Conservation (phyloP, 2,329 filamentous ascomycete species). For the Raffaelea deltoideospora region DNA sequence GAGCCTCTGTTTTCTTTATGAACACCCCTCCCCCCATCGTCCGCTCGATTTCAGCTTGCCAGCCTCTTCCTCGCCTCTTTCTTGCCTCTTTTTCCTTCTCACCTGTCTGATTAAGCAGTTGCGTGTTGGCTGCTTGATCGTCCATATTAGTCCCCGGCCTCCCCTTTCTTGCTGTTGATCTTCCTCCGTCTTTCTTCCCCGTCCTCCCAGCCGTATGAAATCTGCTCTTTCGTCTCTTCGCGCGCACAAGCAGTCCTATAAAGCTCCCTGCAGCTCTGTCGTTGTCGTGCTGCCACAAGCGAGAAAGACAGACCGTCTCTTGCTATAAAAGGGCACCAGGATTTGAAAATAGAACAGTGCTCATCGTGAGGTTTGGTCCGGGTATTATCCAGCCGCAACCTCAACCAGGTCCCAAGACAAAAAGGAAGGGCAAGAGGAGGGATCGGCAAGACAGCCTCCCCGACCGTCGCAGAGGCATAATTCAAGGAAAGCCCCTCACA, state of each 20-base stretch:
- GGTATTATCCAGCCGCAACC: not conserved
- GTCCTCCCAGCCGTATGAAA: too few species aligned
- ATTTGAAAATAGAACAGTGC: not conserved
- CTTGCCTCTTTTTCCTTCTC: not conserved
- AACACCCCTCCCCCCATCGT: conserved; percentile 2
- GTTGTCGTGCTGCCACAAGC: too few species aligned
- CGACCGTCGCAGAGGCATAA: not conserved
- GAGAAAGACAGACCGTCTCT: too few species aligned
- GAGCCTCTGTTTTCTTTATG: not conserved
- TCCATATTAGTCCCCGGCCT: not conserved
- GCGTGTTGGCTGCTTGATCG: not conserved
- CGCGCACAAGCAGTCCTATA: too few species aligned
- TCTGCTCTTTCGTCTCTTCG: too few species aligned
- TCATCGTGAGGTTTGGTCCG: not conserved
- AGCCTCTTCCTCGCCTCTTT: not conserved
- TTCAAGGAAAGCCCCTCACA: not conserved
- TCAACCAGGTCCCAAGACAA: not conserved
- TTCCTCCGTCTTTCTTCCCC: not conserved
- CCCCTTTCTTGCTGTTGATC: not conserved
- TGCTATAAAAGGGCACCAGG: too few species aligned
- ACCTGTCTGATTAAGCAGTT: not conserved
- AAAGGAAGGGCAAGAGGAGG: not conserved
- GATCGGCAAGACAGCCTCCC: not conserved
- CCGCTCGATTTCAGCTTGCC: not conserved
- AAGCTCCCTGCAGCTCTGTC: too few species aligned